Percentiles rank a stretch among this genome's conserved stretches.
Evolutionary conservation across 2,329 filamentous ascomycete species (phyloP).

Genomic region (Tricladium varicosporioides): DNA sequence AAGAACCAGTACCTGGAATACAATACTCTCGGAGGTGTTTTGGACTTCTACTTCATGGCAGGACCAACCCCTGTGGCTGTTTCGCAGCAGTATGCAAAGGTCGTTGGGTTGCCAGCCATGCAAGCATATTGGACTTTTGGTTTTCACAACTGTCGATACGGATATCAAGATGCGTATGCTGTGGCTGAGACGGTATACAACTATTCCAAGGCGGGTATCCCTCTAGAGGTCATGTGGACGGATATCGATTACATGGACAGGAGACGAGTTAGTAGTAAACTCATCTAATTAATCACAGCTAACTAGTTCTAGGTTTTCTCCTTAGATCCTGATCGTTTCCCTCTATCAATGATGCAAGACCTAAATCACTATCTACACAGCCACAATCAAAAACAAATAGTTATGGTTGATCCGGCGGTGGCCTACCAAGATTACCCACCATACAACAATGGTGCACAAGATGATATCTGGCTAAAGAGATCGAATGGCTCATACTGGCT

Average conservation of each 20-base stretch:
- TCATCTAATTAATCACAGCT: not conserved
- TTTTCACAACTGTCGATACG: slow-evolving; percentile 62
- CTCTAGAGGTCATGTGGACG: slow-evolving; percentile 69
- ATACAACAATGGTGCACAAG: slow-evolving; percentile 50
- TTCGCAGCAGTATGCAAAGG: slow-evolving; percentile 55
- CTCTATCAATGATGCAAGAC: slow-evolving; percentile 59
- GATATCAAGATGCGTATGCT: slow-evolving; percentile 60
- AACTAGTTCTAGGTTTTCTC: slow-evolving; percentile 50
- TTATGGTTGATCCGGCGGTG: slow-evolving; percentile 75
- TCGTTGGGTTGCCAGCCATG: slow-evolving; percentile 57
- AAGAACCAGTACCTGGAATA: slow-evolving; percentile 69
- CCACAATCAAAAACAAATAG: slow-evolving; percentile 66
- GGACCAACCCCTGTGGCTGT: slow-evolving; percentile 58
- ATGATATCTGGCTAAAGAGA: slow-evolving; percentile 47
- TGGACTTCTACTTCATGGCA: slow-evolving; percentile 69
- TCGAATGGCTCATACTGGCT: slow-evolving; percentile 55
- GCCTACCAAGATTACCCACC: slow-evolving; percentile 50
- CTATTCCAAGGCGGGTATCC: slow-evolving; percentile 63
- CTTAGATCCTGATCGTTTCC: slow-evolving; percentile 62
- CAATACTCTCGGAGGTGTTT: slow-evolving; percentile 71
- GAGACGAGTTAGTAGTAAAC: slow-evolving; percentile 38
- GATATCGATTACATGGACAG: slow-evolving; percentile 61
- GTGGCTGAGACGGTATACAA: slow-evolving; percentile 67
- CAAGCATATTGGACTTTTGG: slow-evolving; percentile 65
- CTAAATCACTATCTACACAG: slow-evolving; percentile 65